Conservation (phyloP, 2,329 filamentous ascomycete species). For the Aspergillus arachidicola region DNA sequence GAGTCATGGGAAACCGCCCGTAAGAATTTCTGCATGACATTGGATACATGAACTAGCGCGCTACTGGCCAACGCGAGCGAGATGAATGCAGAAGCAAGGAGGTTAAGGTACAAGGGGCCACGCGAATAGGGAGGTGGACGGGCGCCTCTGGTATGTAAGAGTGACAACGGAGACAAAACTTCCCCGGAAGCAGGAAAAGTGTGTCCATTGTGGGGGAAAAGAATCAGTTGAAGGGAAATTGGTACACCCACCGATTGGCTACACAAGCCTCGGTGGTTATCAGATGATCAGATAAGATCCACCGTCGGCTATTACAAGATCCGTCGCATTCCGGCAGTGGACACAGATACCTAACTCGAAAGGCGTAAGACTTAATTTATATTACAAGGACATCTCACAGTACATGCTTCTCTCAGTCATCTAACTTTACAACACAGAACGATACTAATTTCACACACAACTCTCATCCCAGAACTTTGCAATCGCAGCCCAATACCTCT, state of each 20-base stretch:
- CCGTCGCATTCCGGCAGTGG: background rate
- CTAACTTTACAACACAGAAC: background rate
- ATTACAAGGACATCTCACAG: background rate
- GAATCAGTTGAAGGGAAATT: background rate
- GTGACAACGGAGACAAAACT: background rate
- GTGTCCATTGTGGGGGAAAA: background rate
- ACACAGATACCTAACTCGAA: background rate
- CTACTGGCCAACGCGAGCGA: background rate
- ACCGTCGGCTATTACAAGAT: background rate
- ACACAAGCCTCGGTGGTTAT: background rate
- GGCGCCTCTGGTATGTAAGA: background rate
- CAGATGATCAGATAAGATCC: conserved; percentile 10
- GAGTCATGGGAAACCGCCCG: conserved; percentile 1
- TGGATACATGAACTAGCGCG: background rate
- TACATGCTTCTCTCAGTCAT: background rate
- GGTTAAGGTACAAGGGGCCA: background rate
- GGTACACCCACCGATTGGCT: background rate
- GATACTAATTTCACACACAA: background rate
- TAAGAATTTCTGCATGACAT: conserved; percentile 9
- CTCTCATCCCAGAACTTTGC: conserved; percentile 4
- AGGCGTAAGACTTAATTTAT: background rate
- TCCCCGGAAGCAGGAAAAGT: background rate
- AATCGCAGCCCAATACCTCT: conserved; percentile 4
- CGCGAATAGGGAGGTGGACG: background rate
- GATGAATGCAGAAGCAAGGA: background rate